Conservation (phyloP, 1,139 yeast species). For the Blastobotrys aristatus region DNA sequence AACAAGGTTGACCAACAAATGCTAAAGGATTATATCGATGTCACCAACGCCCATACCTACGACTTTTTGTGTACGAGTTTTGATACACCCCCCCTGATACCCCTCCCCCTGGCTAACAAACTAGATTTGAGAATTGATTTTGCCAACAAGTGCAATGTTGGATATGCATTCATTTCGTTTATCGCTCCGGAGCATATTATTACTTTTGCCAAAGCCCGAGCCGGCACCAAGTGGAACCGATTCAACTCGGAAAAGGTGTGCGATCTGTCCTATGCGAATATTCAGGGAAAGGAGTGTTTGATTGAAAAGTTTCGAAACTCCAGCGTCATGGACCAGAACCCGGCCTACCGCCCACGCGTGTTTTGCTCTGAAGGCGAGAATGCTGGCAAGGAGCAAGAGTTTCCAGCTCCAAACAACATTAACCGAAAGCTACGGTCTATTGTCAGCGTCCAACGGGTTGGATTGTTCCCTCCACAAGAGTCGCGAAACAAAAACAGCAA, state of each 20-base stretch:
- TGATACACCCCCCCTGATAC: neutral
- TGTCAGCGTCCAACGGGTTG: conserved; percentile 34
- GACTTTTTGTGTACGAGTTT: conserved; percentile 46
- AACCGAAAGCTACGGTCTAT: conserved; percentile 35
- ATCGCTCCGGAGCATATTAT: conserved; percentile 41
- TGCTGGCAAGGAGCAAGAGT: conserved; percentile 37
- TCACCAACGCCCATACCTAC: conserved; percentile 45
- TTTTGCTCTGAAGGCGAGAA: conserved; percentile 39
- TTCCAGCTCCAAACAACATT: conserved; percentile 37
- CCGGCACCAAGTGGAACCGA: conserved; percentile 44
- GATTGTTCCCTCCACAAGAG: conserved; percentile 21
- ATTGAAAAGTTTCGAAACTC: conserved; percentile 47
- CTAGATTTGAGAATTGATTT: conserved; percentile 46
- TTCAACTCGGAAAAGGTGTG: conserved; percentile 47
- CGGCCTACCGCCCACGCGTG: conserved; percentile 41
- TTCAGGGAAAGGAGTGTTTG: conserved; percentile 44
- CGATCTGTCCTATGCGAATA: conserved; percentile 46
- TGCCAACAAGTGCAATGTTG: conserved; percentile 47
- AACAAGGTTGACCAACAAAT: conserved; percentile 44
- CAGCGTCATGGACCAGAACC: conserved; percentile 45
- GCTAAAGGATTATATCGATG: conserved; percentile 43
- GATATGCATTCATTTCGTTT: conserved; percentile 50
- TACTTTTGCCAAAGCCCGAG: conserved; percentile 41
- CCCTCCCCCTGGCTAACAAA: conserved; percentile 7
- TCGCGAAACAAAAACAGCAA: conserved; percentile 4